Conservation (phyloP, 495 filamentous ascomycete species). For the Jackrogersella minutella region DNA sequence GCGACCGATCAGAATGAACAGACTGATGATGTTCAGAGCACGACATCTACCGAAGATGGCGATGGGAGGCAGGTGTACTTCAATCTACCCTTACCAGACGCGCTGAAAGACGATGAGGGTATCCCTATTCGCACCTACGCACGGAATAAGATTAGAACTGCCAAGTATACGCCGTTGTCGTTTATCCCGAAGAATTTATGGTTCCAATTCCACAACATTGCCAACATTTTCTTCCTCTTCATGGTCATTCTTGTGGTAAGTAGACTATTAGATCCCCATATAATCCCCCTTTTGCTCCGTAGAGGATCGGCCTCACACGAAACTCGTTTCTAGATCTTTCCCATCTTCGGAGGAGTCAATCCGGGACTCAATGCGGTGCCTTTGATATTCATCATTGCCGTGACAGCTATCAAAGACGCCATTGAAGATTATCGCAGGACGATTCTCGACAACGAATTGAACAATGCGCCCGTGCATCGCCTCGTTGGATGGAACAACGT, state of each 20-base stretch:
- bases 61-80: conserved; percentile 72
- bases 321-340: conserved; percentile 74
- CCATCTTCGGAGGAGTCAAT: conserved; percentile 92
- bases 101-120: conserved; percentile 85
- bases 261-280: conserved; percentile 23
- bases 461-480: conserved; percentile 94
- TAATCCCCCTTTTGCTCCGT: background rate
- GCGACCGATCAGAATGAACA: conserved; percentile 43
- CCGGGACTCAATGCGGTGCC: conserved; percentile 91
- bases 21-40: conserved; percentile 38
- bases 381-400: conserved; percentile 89
- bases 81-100: conserved; percentile 80
- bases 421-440: conserved; percentile 97
- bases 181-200: conserved; percentile 98
- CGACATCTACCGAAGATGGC: conserved; percentile 37
- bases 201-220: conserved; percentile 98
- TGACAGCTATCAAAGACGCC: conserved; percentile 95
- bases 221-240: conserved; percentile 98
- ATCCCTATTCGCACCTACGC: conserved; percentile 72
- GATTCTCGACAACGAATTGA: conserved; percentile 89
- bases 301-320: conserved; percentile 14
- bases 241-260: conserved; percentile 92
- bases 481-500: conserved; percentile 91
- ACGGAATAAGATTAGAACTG: conserved; percentile 96
- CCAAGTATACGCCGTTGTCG: conserved; percentile 94